A percentile compares a stretch with the other conserved stretches of the same genome.
phyloP scores from a whole-genome alignment of 2,329 filamentous ascomycete species.

The Orbilia ellipsospora region DNA sequence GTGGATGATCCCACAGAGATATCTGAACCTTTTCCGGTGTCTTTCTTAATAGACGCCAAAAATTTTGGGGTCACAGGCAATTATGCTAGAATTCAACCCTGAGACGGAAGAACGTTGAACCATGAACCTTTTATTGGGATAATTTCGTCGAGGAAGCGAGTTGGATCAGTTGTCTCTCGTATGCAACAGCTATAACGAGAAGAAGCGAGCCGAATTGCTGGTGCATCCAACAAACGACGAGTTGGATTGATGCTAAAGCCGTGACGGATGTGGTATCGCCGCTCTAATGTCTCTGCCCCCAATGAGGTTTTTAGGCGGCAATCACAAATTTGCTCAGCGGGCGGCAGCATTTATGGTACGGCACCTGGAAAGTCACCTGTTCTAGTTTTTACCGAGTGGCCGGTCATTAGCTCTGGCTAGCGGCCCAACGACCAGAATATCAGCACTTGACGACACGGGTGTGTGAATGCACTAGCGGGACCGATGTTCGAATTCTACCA shows the following conservation, averaged over 20 bases:
- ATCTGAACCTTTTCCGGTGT: background rate
- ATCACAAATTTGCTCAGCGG: slow-evolving; percentile 14
- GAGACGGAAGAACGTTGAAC: slow-evolving; percentile 50
- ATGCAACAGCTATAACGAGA: slow-evolving; percentile 26
- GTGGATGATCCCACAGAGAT: background rate
- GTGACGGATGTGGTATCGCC: slow-evolving; percentile 43
- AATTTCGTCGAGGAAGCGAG: slow-evolving; percentile 2
- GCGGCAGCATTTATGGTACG: slow-evolving; percentile 16
- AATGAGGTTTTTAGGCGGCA: slow-evolving; percentile 35
- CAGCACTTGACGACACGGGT: slow-evolving; percentile 1
- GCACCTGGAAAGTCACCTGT: slow-evolving; percentile 27
- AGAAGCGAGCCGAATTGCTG: slow-evolving; percentile 18
- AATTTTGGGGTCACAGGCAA: slow-evolving; percentile 17
- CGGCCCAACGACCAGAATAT: slow-evolving; percentile 24
- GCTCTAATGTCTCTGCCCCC: background rate
- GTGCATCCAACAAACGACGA: slow-evolving; percentile 33
- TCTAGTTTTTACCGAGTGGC: slow-evolving; percentile 19
- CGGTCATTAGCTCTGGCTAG: slow-evolving; percentile 17
- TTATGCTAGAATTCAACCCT: slow-evolving; percentile 13
- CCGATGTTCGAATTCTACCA: too few relatives aligned
- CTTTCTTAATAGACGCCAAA: background rate
- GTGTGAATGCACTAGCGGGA: too few relatives aligned
- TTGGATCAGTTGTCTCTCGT: slow-evolving; percentile 45
- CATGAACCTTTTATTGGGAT: slow-evolving; percentile 44
- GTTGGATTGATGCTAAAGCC: slow-evolving; percentile 20